These are phyloP conservation scores for Acephala macrosclerotiorum DNA, from an alignment of 2,329 filamentous ascomycete species.

Conservation along the genomic window DNA sequence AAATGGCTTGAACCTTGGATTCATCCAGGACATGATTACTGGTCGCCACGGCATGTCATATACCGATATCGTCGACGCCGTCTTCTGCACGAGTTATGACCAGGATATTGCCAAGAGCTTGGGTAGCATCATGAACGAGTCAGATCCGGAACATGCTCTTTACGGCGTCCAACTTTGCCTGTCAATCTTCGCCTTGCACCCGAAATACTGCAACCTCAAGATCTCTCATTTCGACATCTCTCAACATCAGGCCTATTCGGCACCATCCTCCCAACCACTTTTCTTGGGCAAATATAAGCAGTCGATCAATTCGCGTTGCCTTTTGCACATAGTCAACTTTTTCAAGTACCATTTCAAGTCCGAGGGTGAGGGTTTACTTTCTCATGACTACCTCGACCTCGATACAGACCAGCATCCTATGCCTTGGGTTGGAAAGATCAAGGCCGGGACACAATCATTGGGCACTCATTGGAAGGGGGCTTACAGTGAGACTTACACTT, in stretches of 20 bases:
- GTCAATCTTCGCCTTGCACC: constrained; percentile 37
- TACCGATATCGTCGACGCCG: constrained; percentile 38
- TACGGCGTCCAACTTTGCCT: constrained; percentile 40
- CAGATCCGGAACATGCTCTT: background rate
- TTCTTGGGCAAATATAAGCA: constrained; percentile 48
- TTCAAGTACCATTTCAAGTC: constrained; percentile 58
- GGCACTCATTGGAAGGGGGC: constrained; percentile 58
- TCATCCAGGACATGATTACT: constrained; percentile 33
- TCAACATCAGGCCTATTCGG: constrained; percentile 53
- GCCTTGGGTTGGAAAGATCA: constrained; percentile 50
- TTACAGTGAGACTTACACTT: constrained; percentile 47
- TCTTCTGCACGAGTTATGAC: constrained; percentile 33
- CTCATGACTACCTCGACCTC: constrained; percentile 46
- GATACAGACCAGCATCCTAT: constrained; percentile 48
- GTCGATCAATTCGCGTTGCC: constrained; percentile 53
- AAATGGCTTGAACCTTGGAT: constrained; percentile 37
- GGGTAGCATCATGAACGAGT: constrained; percentile 17
- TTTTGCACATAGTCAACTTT: constrained; percentile 58
- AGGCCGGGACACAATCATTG: constrained; percentile 45
- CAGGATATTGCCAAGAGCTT: constrained; percentile 10
- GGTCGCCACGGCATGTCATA: constrained; percentile 19
- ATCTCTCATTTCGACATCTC: constrained; percentile 50
- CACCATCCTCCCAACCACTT: constrained; percentile 45
- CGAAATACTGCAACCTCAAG: constrained; percentile 35
- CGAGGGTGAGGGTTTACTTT: constrained; percentile 47